Percentiles rank a stretch among this genome's conserved stretches.
These are phyloP conservation scores for Yamadazyma membranifaciens DNA, from an alignment of 1,139 yeast genomes.

Conservation along the genomic window DNA sequence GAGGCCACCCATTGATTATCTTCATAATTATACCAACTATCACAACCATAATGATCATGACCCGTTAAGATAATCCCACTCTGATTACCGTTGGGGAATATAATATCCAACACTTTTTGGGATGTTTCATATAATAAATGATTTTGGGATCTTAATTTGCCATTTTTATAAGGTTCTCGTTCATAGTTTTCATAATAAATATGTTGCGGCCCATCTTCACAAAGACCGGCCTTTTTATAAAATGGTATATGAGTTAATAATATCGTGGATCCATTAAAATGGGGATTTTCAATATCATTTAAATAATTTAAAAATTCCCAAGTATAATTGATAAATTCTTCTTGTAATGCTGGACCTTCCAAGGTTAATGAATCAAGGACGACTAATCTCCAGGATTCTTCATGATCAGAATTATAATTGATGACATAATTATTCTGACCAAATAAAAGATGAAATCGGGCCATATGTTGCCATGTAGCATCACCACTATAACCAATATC, in stretches of 20 bases:
- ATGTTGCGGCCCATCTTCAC: slow-evolving; percentile 80
- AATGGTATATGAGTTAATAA: slow-evolving; percentile 89
- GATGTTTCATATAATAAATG: slow-evolving; percentile 69
- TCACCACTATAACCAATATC: slow-evolving; percentile 97
- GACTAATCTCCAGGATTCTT: slow-evolving; percentile 78
- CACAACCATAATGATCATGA: slow-evolving; percentile 96
- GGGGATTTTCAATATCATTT: slow-evolving; percentile 41
- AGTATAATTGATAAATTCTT: slow-evolving; percentile 62
- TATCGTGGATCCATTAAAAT: slow-evolving; percentile 74
- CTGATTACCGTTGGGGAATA: slow-evolving; percentile 60
- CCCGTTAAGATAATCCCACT: slow-evolving; percentile 87
- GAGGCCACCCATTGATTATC: slow-evolving; percentile 61
- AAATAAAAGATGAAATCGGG: slow-evolving; percentile 67
- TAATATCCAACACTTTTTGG: slow-evolving; percentile 61
- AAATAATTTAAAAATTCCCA: slow-evolving; percentile 69
- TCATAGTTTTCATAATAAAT: slow-evolving; percentile 52
- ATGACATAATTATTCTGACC: slow-evolving; percentile 85
- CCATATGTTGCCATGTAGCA: slow-evolving; percentile 87
- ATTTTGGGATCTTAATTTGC: slow-evolving; percentile 80
- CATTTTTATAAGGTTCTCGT: slow-evolving; percentile 65
- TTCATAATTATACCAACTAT: slow-evolving; percentile 52
- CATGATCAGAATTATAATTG: slow-evolving; percentile 60
- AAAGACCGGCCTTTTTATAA: slow-evolving; percentile 74
- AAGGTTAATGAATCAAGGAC: slow-evolving; percentile 79
- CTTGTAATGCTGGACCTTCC: slow-evolving; percentile 88